Evolutionary conservation across 2,329 filamentous ascomycete genomes (phyloP).

Genomic region (Trichothecium roseum): DNA sequence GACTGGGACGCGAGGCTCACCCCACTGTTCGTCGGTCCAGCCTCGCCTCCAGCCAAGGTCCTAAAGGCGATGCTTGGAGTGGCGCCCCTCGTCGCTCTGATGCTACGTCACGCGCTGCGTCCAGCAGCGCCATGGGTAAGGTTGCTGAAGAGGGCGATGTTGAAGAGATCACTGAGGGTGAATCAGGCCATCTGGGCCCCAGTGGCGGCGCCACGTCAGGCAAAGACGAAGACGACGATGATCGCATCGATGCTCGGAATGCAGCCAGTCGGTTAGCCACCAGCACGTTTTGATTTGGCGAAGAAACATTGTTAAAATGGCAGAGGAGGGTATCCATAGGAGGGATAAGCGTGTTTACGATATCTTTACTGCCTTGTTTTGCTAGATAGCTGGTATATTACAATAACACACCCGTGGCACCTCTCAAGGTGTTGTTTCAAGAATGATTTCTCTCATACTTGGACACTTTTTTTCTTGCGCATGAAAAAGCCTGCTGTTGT

Average conservation of each 20-base stretch:
- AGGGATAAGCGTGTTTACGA: too few relatives aligned
- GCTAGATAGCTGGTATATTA: too few relatives aligned
- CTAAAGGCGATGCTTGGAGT: constrained; percentile 97
- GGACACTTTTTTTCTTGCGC: too few relatives aligned
- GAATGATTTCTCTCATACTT: too few relatives aligned
- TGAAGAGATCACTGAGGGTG: constrained; percentile 29
- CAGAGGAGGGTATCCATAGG: too few relatives aligned
- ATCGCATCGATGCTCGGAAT: constrained; percentile 89
- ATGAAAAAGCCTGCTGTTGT: too few relatives aligned
- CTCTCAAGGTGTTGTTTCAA: too few relatives aligned
- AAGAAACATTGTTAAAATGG: neutral
- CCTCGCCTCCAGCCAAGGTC: constrained; percentile 81
- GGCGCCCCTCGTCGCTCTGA: constrained; percentile 79
- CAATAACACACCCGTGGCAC: too few relatives aligned
- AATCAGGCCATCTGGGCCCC: constrained; percentile 23
- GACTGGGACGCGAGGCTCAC: constrained; percentile 81
- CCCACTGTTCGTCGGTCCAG: constrained; percentile 64
- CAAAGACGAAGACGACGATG: constrained; percentile 78
- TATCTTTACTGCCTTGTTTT: too few relatives aligned
- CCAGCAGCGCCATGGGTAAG: constrained; percentile 57
- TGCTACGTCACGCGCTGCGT: constrained; percentile 66
- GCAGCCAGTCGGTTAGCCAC: constrained; percentile 87
- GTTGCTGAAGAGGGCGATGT: constrained; percentile 50
- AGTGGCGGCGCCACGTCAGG: constrained; percentile 42
- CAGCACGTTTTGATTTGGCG: constrained; percentile 64